These are phyloP conservation scores for Metarhizium rileyi DNA, from an alignment of 2,329 filamentous ascomycete genomes.

Conservation along the genomic window DNA sequence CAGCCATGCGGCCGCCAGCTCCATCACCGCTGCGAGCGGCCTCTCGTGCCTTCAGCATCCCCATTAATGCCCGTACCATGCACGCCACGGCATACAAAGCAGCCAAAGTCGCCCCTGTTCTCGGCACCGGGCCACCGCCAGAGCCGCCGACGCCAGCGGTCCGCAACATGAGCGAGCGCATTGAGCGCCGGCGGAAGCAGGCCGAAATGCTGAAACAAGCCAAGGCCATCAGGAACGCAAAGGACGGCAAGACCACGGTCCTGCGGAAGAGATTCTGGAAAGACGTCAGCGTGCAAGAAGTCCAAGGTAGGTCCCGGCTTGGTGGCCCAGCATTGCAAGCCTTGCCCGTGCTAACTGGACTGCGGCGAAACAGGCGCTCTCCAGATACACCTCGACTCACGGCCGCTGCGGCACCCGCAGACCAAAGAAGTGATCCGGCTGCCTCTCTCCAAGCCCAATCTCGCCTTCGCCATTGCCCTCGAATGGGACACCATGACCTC, in stretches of 20 bases:
- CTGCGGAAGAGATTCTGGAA: conserved; percentile 79
- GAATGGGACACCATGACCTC: conserved; percentile 87
- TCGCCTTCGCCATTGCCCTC: conserved; percentile 76
- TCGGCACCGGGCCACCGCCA: conserved; percentile 50
- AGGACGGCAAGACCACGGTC: conserved; percentile 29
- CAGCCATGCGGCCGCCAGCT: conserved; percentile 31
- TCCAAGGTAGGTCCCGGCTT: conserved; percentile 40
- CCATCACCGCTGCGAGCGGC: conserved; percentile 29
- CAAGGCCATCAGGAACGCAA: conserved; percentile 33
- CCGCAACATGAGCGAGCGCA: conserved; percentile 31
- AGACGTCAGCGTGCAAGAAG: conserved; percentile 62
- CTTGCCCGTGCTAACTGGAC: background rate
- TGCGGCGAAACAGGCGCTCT: conserved; percentile 27
- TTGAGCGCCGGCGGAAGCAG: conserved; percentile 43
- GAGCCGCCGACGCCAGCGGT: conserved; percentile 38
- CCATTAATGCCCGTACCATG: conserved; percentile 18
- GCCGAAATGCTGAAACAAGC: conserved; percentile 45
- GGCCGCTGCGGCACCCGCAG: conserved; percentile 68
- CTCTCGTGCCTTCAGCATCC: conserved; percentile 14
- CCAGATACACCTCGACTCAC: conserved; percentile 64
- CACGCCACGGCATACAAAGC: conserved; percentile 23
- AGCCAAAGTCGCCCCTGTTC: conserved; percentile 41
- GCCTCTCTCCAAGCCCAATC: conserved; percentile 65
- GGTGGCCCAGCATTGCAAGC: no score
- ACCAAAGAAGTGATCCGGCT: conserved; percentile 63